Evolutionary conservation across 768 basidiomycete species (phyloP).

Genomic region (Goffeauzyma gilvescens): DNA sequence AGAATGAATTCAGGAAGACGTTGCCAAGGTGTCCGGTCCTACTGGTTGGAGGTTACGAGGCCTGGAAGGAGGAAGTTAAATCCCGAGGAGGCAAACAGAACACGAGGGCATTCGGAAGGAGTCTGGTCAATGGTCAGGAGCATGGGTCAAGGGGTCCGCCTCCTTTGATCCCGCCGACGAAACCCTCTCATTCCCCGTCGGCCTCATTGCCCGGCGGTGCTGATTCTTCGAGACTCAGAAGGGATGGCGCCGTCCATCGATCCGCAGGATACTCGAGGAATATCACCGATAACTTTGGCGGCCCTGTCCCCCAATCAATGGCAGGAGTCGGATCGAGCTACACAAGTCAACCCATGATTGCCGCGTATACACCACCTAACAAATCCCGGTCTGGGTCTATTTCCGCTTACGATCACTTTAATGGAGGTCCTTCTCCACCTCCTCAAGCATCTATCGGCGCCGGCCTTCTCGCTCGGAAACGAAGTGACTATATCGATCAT

Average conservation of each 20-base stretch:
- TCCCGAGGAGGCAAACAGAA: constrained; percentile 25
- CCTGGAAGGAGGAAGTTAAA: constrained; percentile 47
- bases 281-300: constrained; percentile 23
- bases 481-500: constrained; percentile 63
- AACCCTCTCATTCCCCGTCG: not conserved
- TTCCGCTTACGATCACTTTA: no score
- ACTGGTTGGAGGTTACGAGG: constrained; percentile 63
- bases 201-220: not conserved
- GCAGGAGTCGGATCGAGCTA: constrained; percentile 18
- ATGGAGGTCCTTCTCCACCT: constrained; percentile 42
- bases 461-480: constrained; percentile 50
- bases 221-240: constrained; percentile 13
- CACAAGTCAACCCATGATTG: constrained; percentile 25
- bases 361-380: constrained; percentile 34
- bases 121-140: not conserved
- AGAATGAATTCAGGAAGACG: constrained; percentile 47
- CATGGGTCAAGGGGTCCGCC: constrained; percentile 2
- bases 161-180: constrained; percentile 3
- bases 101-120: not conserved
- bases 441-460: constrained; percentile 73
- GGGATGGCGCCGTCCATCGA: constrained; percentile 26
- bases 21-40: constrained; percentile 54
- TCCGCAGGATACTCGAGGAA: constrained; percentile 25
- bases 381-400: not conserved
- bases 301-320: constrained; percentile 25